These are phyloP conservation scores for Leccinum longicurvipes DNA, from an alignment of 768 basidiomycete species.

Conservation along the genomic window DNA sequence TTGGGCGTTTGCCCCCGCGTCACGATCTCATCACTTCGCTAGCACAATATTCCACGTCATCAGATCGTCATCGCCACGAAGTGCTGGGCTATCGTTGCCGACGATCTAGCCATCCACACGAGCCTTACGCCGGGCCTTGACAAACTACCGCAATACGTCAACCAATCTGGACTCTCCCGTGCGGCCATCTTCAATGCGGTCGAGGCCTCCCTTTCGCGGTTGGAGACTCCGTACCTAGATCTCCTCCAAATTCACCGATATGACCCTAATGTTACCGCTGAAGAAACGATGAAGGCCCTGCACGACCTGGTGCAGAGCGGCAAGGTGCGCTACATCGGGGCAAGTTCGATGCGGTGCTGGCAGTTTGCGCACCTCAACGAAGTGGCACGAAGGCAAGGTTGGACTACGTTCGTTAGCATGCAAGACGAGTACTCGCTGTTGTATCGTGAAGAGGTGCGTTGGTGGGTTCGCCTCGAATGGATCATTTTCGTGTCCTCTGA, in stretches of 20 bases:
- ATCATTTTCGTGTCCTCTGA: no score
- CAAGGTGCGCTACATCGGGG: conserved; percentile 51
- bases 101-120: not conserved
- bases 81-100: conserved; percentile 15
- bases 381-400: conserved; percentile 41
- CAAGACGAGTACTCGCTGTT: conserved; percentile 50
- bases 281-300: conserved; percentile 50
- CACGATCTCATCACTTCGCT: not conserved
- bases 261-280: conserved; percentile 34
- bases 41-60: conserved; percentile 33
- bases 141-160: conserved; percentile 21
- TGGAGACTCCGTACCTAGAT: conserved; percentile 38
- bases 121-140: not conserved
- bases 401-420: conserved; percentile 54
- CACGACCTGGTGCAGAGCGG: conserved; percentile 47
- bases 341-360: conserved; percentile 46
- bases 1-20: no score
- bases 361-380: conserved; percentile 44
- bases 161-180: conserved; percentile 35
- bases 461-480: no score
- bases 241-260: conserved; percentile 46
- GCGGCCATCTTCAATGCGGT: conserved; percentile 37
- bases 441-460: conserved; percentile 49
- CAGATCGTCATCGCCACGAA: conserved; percentile 33
- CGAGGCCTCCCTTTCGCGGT: conserved; percentile 35